Conservation (phyloP, 345 rosid genomes). For the Durio zibethinus region DNA sequence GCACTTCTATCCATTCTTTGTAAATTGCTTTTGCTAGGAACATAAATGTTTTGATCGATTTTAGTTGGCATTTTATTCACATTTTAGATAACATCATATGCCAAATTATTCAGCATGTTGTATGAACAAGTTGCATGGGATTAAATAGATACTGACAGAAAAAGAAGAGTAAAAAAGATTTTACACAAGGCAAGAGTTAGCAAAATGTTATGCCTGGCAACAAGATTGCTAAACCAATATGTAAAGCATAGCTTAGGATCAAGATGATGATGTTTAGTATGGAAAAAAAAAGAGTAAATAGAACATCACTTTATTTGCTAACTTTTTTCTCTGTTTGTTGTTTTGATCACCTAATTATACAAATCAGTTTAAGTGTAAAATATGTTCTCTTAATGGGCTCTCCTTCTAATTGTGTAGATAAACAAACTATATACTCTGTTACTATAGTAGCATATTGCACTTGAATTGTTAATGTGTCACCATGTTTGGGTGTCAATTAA, state of each 20-base stretch:
- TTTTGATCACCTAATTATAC: too few species aligned
- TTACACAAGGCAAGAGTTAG: neutral
- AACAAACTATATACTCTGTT: neutral
- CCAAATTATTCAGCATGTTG: neutral
- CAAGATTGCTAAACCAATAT: neutral
- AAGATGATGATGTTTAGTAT: neutral
- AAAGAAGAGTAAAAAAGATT: neutral
- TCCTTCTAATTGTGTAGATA: too few species aligned
- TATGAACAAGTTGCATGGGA: neutral
- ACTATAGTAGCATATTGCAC: neutral
- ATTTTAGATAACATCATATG: neutral
- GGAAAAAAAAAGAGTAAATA: too few species aligned
- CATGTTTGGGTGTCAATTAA: slow-evolving; percentile 3
- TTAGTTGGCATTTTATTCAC: neutral
- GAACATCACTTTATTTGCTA: too few species aligned
- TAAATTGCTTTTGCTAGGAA: neutral
- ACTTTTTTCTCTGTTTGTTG: too few species aligned
- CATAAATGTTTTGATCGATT: neutral
- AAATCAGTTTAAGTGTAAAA: neutral
- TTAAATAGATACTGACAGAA: neutral
- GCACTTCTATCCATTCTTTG: neutral
- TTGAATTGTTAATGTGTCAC: neutral
- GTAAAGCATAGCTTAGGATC: neutral
- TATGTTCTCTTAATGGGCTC: neutral
- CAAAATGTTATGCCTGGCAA: neutral